Percentiles rank a stretch among this genome's conserved stretches.
phyloP scores from a whole-genome alignment of 2,329 filamentous ascomycete genomes.

The Phyllosticta citriasiana region DNA sequence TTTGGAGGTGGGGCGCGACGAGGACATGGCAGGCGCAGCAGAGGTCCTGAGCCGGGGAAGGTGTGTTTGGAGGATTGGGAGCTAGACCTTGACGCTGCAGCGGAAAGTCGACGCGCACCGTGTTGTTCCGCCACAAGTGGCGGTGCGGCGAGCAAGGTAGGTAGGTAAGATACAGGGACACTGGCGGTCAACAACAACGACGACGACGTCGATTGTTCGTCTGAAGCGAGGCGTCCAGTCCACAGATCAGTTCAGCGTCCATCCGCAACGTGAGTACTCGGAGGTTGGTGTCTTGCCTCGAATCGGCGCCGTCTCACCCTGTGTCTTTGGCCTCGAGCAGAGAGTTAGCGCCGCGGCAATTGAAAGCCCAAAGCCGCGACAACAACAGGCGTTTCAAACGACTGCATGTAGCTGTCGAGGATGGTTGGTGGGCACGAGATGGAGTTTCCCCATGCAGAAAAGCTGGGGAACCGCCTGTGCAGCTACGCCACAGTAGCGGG shows the following conservation, averaged over 20 bases:
- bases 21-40: constrained; percentile 20
- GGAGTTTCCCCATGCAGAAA: not conserved
- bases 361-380: not conserved
- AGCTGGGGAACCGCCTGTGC: not conserved
- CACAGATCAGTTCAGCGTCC: not conserved
- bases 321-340: not conserved
- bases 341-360: no score
- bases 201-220: not conserved
- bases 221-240: not conserved
- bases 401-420: no score
- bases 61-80: not conserved
- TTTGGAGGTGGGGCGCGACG: constrained; percentile 23
- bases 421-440: not conserved
- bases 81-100: not conserved
- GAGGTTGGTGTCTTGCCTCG: not conserved
- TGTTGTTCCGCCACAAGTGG: not conserved
- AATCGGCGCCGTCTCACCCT: not conserved
- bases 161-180: not conserved
- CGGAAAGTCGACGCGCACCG: not conserved
- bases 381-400: not conserved
- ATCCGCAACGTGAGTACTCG: not conserved
- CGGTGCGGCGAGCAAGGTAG: not conserved
- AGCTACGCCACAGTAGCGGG: not conserved
- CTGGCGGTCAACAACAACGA: not conserved
- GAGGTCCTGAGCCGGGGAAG: constrained; percentile 16